Base-by-base conservation (phyloP, 208 protist species). In the Acanthamoeba sp. region DNA sequence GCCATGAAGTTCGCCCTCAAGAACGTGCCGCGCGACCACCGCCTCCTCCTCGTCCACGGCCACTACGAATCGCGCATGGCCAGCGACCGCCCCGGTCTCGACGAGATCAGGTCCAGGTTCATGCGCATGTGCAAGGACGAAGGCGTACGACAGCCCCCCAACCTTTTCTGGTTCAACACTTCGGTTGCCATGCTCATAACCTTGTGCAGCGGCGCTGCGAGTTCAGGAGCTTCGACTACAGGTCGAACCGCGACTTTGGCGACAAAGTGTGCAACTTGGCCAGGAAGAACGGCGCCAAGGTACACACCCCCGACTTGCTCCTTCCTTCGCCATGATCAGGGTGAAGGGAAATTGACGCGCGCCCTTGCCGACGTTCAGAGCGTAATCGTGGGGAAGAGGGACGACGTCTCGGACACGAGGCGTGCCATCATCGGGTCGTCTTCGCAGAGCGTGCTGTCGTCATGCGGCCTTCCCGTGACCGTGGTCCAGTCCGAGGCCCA, bases 311-410 rank as follows among this genome's bases (percentile, higher is more conserved):
- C 45, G 3, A 24, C 55, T 24, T 64, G 57, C n/a, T n/a, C n/a
- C n/a, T n/a, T n/a, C n/a, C n/a, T n/a, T n/a, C n/a, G n/a, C n/a
- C n/a, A n/a, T n/a, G n/a, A n/a, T n/a, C n/a, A n/a, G n/a, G n/a
- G n/a, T n/a, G n/a, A n/a, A n/a, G n/a, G n/a, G n/a, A n/a, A n/a
- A n/a, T n/a, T n/a, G n/a, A n/a, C n/a, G n/a, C n/a, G n/a, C 48
- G 48, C 16, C 16, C 16, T 55, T 55, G 48, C 24, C 22, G 20
- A 62, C 20, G 18, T 66, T 14, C 52, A 69, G 59, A 69, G 87
- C 87, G 57, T 69, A 5, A 92, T 92, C 87, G 29, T 92, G 1
- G 62, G 78, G 22, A 87, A 87, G 78, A 50, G 78, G 38, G 78
- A 87, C 1, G 42, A 59, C 78, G 78, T 87, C 3, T 87, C 78